phyloP scores from a whole-genome alignment of 352 stramenopile genomes.

The Globisporangium okanoganense region DNA sequence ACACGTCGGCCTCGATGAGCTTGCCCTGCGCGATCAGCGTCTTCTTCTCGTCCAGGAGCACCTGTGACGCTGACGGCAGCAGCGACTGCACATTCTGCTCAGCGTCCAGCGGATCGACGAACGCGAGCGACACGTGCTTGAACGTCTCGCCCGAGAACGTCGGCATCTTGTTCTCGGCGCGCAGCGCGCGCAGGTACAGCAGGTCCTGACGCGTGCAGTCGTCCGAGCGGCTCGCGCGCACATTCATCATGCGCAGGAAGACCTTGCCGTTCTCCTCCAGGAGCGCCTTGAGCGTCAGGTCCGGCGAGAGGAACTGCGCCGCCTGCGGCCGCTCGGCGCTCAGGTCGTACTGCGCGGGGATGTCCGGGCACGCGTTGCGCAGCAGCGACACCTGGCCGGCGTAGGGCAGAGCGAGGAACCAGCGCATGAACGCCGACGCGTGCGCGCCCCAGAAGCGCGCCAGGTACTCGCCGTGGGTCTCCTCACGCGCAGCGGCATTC shows the following conservation, averaged over 20 bases:
- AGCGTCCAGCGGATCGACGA: conserved; percentile 67
- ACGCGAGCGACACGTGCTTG: conserved; percentile 67
- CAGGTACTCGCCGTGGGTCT: conserved; percentile 51
- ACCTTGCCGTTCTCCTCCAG: conserved; percentile 81
- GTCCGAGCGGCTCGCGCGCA: conserved; percentile 56
- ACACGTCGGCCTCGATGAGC: conserved; percentile 82
- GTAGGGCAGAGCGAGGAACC: conserved; percentile 77
- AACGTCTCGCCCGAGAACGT: conserved; percentile 85
- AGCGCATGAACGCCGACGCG: conserved; percentile 80
- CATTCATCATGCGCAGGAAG: conserved; percentile 72
- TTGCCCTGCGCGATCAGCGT: conserved; percentile 63
- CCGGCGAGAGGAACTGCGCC: conserved; percentile 65
- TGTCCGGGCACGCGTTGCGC: conserved; percentile 77
- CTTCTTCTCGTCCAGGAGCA: conserved; percentile 57
- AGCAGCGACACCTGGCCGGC: conserved; percentile 69
- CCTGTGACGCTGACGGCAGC: conserved; percentile 53
- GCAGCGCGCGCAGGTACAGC: conserved; percentile 61
- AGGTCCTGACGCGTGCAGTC: conserved; percentile 78
- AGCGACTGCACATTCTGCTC: conserved; percentile 80
- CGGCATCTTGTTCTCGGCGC: conserved; percentile 62
- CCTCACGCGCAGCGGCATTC: conserved; percentile 16
- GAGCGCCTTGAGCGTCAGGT: conserved; percentile 67
- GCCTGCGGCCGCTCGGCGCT: conserved; percentile 40
- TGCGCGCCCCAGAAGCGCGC: conserved; percentile 71
- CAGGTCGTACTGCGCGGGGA: conserved; percentile 58